Conservation (phyloP, 1,284 basidiomycete genomes). For the Phenoliferia sp. region DNA sequence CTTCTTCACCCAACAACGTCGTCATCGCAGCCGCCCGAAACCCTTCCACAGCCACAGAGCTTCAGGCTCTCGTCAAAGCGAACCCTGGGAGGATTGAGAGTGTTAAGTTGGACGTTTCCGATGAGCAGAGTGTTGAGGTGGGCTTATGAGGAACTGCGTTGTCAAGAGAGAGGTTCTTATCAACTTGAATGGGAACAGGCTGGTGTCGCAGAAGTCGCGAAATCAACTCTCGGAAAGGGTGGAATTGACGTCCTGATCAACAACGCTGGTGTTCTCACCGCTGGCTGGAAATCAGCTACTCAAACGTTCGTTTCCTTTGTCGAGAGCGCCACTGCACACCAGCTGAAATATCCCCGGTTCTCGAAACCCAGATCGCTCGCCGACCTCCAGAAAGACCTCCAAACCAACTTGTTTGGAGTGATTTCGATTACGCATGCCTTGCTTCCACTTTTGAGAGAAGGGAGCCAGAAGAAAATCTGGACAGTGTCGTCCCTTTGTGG, state of each 20-base stretch:
- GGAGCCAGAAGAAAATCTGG: slow-evolving; percentile 19
- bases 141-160: background rate
- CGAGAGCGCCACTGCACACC: background rate
- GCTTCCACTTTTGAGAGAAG: slow-evolving; percentile 14
- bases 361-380: background rate
- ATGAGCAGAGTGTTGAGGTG: slow-evolving; percentile 3
- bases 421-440: slow-evolving; percentile 13
- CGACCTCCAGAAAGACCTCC: background rate
- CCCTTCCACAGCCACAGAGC: slow-evolving; percentile 12
- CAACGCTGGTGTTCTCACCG: slow-evolving; percentile 3
- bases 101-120: slow-evolving; percentile 16
- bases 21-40: slow-evolving; percentile 23
- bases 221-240: background rate
- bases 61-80: slow-evolving; percentile 12
- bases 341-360: background rate
- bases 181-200: background rate
- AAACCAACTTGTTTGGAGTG: slow-evolving; percentile 22
- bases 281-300: background rate
- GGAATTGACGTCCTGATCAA: slow-evolving; percentile 5
- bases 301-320: background rate
- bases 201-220: background rate
- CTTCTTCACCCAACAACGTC: background rate
- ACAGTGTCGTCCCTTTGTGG: slow-evolving; percentile 9
- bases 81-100: slow-evolving; percentile 7
- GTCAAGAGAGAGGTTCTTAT: background rate